Percentiles rank a stretch among this genome's conserved stretches.
Evolutionary conservation across 805 yeast genomes (phyloP).

Genomic region (Lachancea lanzarotensis): DNA sequence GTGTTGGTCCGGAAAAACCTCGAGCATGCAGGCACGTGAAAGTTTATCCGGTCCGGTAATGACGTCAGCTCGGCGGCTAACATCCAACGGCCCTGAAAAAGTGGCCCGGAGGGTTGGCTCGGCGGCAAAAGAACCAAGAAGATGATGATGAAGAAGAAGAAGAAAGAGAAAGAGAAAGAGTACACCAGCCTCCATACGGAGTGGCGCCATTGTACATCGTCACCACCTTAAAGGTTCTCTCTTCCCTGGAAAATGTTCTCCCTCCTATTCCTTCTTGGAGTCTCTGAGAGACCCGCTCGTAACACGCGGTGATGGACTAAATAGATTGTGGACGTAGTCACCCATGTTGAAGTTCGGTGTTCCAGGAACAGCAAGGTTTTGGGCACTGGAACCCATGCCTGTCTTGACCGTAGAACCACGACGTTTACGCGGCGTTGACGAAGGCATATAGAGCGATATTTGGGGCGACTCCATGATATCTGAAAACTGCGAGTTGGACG

Average conservation of each 20-base stretch:
- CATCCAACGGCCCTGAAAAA: no score
- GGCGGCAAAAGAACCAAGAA: no score
- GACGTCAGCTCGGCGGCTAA: neutral
- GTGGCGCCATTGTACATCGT: no score
- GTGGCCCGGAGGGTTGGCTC: no score
- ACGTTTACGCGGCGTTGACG: slow-evolving; percentile 7
- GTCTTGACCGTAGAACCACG: neutral
- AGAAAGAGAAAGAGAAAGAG: no score
- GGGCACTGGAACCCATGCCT: slow-evolving; percentile 4
- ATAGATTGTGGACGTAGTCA: slow-evolving; percentile 32
- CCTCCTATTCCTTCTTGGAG: slow-evolving; percentile 2
- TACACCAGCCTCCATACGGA: no score
- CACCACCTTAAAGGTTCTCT: no score
- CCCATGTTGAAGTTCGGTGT: slow-evolving; percentile 34
- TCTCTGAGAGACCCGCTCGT: slow-evolving; percentile 7
- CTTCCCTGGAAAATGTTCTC: no score
- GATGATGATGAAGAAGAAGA: no score
- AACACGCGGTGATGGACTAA: slow-evolving; percentile 33
- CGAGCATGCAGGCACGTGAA: no score
- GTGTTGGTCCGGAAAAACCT: neutral
- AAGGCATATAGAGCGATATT: slow-evolving; percentile 9
- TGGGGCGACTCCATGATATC: slow-evolving; percentile 29
- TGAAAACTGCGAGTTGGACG: slow-evolving; percentile 5
- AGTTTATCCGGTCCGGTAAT: neutral
- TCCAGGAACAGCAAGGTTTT: slow-evolving; percentile 16